These are phyloP conservation scores for Physcia stellaris DNA, from an alignment of 495 filamentous ascomycete genomes.

Conservation along the genomic window DNA sequence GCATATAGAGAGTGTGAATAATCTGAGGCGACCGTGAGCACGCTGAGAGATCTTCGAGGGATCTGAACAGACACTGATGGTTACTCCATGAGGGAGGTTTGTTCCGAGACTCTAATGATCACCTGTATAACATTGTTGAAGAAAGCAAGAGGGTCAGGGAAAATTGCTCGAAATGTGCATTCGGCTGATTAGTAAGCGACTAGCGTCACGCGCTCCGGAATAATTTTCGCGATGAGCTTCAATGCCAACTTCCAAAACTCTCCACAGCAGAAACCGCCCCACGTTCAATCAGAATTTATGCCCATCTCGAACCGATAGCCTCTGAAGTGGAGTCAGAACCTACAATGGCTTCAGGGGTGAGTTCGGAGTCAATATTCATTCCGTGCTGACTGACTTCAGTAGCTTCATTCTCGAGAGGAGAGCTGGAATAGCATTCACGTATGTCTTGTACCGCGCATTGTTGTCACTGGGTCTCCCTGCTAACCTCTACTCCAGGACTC, in stretches of 20 bases:
- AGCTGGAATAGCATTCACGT: constrained; percentile 12
- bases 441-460: not conserved
- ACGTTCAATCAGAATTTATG: no score
- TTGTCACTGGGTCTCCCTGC: not conserved
- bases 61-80: constrained; percentile 90
- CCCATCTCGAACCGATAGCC: no score
- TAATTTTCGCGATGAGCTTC: no score
- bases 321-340: no score
- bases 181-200: no score
- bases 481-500: constrained; percentile 7
- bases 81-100: constrained; percentile 38
- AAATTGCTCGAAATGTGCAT: no score
- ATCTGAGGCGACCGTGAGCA: constrained; percentile 99
- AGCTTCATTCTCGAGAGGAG: constrained; percentile 7
- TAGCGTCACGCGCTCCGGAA: no score
- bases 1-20: constrained; percentile 52
- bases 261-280: no score
- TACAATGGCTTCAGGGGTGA: no score
- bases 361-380: no score
- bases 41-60: constrained; percentile 66
- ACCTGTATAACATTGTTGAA: constrained; percentile 84
- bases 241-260: no score
- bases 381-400: not conserved
- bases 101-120: constrained; percentile 99
- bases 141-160: no score